phyloP scores from a whole-genome alignment of 345 rosid genomes.

The Aurinia saxatilis region DNA sequence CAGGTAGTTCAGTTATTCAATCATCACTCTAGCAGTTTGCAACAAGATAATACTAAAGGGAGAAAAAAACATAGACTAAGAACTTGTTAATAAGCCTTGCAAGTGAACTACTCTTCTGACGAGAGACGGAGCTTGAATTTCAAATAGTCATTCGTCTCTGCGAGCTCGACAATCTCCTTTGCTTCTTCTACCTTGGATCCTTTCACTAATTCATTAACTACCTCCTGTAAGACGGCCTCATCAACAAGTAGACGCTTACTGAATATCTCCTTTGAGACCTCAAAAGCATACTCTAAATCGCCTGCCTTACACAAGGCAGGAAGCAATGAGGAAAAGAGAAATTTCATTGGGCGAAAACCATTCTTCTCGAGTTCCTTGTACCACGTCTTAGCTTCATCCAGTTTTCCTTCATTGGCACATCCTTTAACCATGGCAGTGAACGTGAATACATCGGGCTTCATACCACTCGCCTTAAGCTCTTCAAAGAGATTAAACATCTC shows the following conservation, averaged over 20 bases:
- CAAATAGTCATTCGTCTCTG: conserved; percentile 27
- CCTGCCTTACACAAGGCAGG: conserved; percentile 45
- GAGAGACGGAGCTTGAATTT: conserved; percentile 30
- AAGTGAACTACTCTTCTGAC: conserved; percentile 14
- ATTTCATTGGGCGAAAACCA: conserved; percentile 20
- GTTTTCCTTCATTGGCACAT: conserved; percentile 32
- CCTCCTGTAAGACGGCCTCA: conserved; percentile 33
- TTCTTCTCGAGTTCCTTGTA: conserved; percentile 36
- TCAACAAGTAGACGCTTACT: conserved; percentile 17
- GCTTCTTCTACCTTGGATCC: conserved; percentile 47
- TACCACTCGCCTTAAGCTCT: conserved; percentile 37
- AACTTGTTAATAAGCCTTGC: neutral
- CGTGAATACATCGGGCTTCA: conserved; percentile 39
- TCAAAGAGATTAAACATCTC: conserved; percentile 39
- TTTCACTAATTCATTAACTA: conserved; percentile 44
- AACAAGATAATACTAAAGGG: neutral
- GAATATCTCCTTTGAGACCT: conserved; percentile 38
- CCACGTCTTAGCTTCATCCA: conserved; percentile 46
- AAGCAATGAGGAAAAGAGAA: conserved; percentile 33
- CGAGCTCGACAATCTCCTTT: conserved; percentile 41
- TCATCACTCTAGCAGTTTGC: conserved; percentile 4
- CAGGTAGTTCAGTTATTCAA: neutral
- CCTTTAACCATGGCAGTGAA: conserved; percentile 53
- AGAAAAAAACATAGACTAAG: neutral
- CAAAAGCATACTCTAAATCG: conserved; percentile 43